phyloP scores from a whole-genome alignment of 2,329 filamentous ascomycete genomes.

The Penicillium griseofulvum region DNA sequence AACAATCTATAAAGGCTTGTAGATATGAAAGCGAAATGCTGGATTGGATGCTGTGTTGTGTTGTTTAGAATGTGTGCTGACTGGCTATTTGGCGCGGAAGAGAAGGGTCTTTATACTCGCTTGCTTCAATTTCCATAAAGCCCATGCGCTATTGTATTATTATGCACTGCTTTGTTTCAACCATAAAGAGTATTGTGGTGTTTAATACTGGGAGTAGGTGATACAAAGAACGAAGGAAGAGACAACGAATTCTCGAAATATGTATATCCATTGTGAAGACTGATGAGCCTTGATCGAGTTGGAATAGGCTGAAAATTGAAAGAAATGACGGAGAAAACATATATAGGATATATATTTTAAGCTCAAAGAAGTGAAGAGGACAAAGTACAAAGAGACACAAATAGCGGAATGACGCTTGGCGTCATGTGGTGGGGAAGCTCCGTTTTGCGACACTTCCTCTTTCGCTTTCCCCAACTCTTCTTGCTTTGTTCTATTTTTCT shows the following conservation, averaged over 20 bases:
- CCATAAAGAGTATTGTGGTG: not conserved
- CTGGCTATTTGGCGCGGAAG: not conserved
- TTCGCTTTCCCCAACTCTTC: not conserved
- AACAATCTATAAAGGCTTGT: not conserved
- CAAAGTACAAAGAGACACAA: constrained; percentile 5
- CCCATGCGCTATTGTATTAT: not conserved
- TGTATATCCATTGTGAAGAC: not conserved
- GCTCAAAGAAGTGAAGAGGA: not conserved
- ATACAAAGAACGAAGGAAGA: not conserved
- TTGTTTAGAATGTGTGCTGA: not conserved
- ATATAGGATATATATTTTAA: not conserved
- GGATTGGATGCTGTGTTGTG: not conserved
- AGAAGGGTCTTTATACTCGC: not conserved
- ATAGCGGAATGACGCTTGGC: constrained; percentile 19
- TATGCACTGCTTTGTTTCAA: not conserved
- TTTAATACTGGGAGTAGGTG: no score
- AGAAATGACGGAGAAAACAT: not conserved
- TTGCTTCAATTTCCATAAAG: no score
- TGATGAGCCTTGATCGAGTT: not conserved
- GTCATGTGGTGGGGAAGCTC: constrained; percentile 28
- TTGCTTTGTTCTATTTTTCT: not conserved
- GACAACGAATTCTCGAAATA: not conserved
- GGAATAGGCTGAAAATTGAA: not conserved
- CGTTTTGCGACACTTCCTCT: constrained; percentile 10
- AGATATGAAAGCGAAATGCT: not conserved